Conservation (phyloP, 208 protist genomes). For the Phytomonas sp. region DNA sequence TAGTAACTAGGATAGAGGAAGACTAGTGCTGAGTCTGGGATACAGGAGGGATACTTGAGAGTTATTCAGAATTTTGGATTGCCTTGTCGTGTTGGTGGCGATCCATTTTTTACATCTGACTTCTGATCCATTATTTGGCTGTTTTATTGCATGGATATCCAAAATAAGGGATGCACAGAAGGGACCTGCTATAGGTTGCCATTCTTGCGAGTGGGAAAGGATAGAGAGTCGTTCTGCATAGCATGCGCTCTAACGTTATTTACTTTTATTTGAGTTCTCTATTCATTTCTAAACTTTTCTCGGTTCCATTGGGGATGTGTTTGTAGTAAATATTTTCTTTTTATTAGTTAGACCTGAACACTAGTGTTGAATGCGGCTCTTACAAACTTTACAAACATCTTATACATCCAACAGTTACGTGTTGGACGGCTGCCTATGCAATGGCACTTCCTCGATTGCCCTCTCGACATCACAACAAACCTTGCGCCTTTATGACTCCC, state of each 20-base stretch:
- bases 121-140: not conserved
- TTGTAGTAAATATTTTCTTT: slow-evolving; percentile 3
- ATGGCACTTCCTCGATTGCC: slow-evolving; percentile 29
- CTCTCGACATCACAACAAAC: slow-evolving; percentile 49
- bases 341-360: not conserved
- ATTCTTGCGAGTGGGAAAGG: not conserved
- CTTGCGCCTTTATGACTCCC: slow-evolving; percentile 59
- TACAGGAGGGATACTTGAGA: not conserved
- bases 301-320: not conserved
- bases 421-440: slow-evolving; percentile 62
- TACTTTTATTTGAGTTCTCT: slow-evolving; percentile 2
- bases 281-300: slow-evolving; percentile 3
- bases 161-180: not conserved
- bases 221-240: not conserved
- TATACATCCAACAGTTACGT: slow-evolving; percentile 52
- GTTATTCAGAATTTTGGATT: slow-evolving; percentile 3
- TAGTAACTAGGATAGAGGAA: not conserved
- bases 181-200: not conserved
- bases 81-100: not conserved
- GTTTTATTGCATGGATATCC: not conserved
- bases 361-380: slow-evolving; percentile 20
- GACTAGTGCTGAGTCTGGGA: not conserved
- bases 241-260: not conserved
- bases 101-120: not conserved
- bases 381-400: slow-evolving; percentile 48